A percentile compares a stretch with the other conserved stretches of the same genome.
These are phyloP conservation scores for Raphidocelis subcapitata DNA, from an alignment of 139 green algal species.

Conservation along the genomic window DNA sequence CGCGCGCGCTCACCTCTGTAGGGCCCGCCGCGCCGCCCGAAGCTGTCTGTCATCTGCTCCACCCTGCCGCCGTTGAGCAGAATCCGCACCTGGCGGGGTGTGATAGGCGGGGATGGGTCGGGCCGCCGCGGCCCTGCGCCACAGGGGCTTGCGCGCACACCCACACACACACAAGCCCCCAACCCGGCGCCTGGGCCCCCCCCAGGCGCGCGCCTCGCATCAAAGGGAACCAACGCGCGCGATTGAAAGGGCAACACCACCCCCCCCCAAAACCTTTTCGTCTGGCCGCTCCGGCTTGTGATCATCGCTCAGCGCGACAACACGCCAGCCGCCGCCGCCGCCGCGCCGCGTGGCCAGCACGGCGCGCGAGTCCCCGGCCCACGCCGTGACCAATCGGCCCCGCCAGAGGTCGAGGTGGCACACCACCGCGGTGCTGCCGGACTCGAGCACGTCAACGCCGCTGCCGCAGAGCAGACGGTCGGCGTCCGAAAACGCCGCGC, in stretches of 20 bases:
- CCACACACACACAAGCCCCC: not conserved
- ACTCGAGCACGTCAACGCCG: constrained; percentile 14
- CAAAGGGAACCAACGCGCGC: too few species aligned
- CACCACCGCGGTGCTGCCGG: constrained; percentile 31
- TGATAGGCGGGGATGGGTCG: too few species aligned
- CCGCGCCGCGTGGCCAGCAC: constrained; percentile 27
- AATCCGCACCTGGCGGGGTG: constrained; percentile 23
- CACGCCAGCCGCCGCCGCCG: not conserved
- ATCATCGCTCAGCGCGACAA: constrained; percentile 29
- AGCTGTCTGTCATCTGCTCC: constrained; percentile 13
- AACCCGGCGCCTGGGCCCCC: too few species aligned
- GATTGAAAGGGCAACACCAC: too few species aligned
- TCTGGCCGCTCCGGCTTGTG: constrained; percentile 48
- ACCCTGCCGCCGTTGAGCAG: constrained; percentile 34
- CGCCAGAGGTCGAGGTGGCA: constrained; percentile 20
- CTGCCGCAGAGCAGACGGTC: constrained; percentile 5
- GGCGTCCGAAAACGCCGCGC: constrained; percentile 5
- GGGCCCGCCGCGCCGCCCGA: constrained; percentile 22
- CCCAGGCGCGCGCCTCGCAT: too few species aligned
- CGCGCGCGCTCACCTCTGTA: constrained; percentile 25
- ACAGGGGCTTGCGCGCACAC: not conserved
- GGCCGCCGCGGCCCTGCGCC: too few species aligned
- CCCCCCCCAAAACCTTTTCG: too few species aligned
- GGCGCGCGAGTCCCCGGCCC: constrained; percentile 44
- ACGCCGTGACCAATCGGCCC: constrained; percentile 38